Evolutionary conservation across 306 rosid species (phyloP), one percentile per base, ranked within the genome.

Genomic region (Sechiopsis laciniata): DNA sequence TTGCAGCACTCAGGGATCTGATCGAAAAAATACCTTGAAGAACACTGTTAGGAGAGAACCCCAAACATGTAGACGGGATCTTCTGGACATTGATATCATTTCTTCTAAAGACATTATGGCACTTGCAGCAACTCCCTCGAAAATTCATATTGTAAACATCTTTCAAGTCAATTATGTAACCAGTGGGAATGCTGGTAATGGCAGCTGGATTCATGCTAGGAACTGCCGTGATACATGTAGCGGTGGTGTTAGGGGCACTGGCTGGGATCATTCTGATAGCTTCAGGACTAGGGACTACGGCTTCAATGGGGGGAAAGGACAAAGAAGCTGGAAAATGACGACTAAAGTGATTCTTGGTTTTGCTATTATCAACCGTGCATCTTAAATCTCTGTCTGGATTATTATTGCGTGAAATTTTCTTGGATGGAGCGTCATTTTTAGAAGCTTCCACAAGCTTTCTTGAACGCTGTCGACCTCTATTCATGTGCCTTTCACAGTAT

Each of bases 381-480:
- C 48, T 42, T 9, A 9, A 2, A 42, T 42, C 48, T 42, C 48
- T 42, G 11, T 9, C 48, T 42, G 11, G 48, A 42, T 42, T 42
- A 9, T 42, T 82, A 66, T 48, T 73, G 24, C 71, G 82, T 37
- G 55, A 76, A 20, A 64, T 76, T 79, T 80, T 45, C 50, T n/a
- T 81, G 69, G 81, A 74, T 82, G 78, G 22, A 72, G 86, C 73
- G 58, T 79, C 74, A n/a, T 61, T 59, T 77, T 79, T 71, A 58
- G 85, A 75, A 78, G 78, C 77, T 92, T 92, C 96, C 96, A 92
- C 96, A 78, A 68, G 98, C 98, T 92, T 92, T 92, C 96, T 92
- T 92, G 98, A 92, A 92, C 98, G 95, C 50, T 82, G 82, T 16
- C 96, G 90, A 53, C 98, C 98, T 82, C 96, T 85, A 75, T 90